Base-by-base conservation (phyloP, 768 basidiomycete species). In the Phanerochaete carnosa region DNA sequence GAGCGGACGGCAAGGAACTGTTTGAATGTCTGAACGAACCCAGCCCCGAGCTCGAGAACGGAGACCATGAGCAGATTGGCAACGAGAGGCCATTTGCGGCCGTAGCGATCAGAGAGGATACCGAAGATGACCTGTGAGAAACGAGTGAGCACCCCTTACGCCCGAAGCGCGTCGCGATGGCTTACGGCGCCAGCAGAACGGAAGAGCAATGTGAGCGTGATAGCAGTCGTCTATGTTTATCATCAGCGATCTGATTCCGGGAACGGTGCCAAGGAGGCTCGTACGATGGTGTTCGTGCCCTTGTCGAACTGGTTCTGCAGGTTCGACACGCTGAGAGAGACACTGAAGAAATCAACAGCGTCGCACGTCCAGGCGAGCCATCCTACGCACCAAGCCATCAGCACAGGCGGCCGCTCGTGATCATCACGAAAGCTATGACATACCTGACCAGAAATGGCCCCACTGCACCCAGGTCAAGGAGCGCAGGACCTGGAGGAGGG, bases 161-260 rank as follows among this genome's bases (percentile, higher is more conserved):
- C 26, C 37, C 30, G 26, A 19, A 25, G 35, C n/a, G 43, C 1
- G 19, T 15, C 22, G n/a, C 32, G 33, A 30, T 26, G 33, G 65
- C 80, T 69, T 43, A 80, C 88, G 45, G 90, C 89, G 33, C 90
- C 90, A 54, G 83, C 76, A 4, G 91, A 89, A 61, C 95, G 85
- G 79, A 98, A 90, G n/a, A 98, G 83, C 1, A 98, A 80, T 0
- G 95, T 97, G 52, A 97, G 80, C 6, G 95, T 97, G 69, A 98
- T 95, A 4, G 92, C 83, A 22, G 87, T 86, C 51, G 92, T 91
- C 81, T 81, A 58, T 23, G 13, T 19, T 62, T 52, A 26, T 58
- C 33, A 56, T 68, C 51, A 52, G 61, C 35, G 35, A 37, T 43
- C 39, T 4, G 43, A 32, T 7, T 22, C 30, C 26, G 23, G 51